Conservation (phyloP, 345 rosid species). For the Camelina sativa region DNA sequence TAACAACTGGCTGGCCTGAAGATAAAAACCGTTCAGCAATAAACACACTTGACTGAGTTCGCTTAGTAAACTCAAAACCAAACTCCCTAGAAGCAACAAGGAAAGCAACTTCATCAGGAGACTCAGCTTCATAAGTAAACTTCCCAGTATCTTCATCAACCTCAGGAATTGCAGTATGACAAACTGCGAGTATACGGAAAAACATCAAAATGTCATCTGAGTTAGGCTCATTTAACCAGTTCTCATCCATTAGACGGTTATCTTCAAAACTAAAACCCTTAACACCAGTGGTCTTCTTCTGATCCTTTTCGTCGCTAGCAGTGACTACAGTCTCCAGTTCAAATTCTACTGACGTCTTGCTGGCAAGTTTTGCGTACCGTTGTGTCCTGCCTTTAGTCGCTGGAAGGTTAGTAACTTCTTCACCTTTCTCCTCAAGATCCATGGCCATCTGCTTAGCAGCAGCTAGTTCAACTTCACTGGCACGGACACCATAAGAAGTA, state of each 20-base stretch:
- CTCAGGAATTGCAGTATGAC: slow-evolving; percentile 75
- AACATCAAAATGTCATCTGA: slow-evolving; percentile 59
- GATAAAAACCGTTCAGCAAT: slow-evolving; percentile 55
- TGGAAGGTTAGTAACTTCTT: slow-evolving; percentile 18
- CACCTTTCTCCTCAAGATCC: slow-evolving; percentile 53
- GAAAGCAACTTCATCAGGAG: slow-evolving; percentile 85
- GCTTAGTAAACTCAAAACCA: slow-evolving; percentile 64
- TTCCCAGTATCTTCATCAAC: slow-evolving; percentile 54
- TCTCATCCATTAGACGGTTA: slow-evolving; percentile 57
- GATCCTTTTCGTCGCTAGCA: slow-evolving; percentile 53
- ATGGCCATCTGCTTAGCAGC: slow-evolving; percentile 58
- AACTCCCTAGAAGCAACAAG: slow-evolving; percentile 76
- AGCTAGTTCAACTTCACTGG: slow-evolving; percentile 67
- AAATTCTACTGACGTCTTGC: slow-evolving; percentile 55
- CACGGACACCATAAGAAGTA: slow-evolving; percentile 60
- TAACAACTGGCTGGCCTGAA: slow-evolving; percentile 52
- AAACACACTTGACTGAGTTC: slow-evolving; percentile 69
- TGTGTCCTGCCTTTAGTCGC: slow-evolving; percentile 26
- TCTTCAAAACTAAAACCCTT: slow-evolving; percentile 77
- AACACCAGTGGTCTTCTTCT: slow-evolving; percentile 34
- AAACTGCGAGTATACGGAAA: slow-evolving; percentile 69
- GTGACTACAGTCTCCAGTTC: slow-evolving; percentile 80
- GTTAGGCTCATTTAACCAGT: slow-evolving; percentile 58
- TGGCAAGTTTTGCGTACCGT: slow-evolving; percentile 37
- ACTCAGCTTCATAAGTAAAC: slow-evolving; percentile 81